phyloP scores from a whole-genome alignment of 2,329 filamentous ascomycete genomes.

The Sclerotiophoma versabilis region DNA sequence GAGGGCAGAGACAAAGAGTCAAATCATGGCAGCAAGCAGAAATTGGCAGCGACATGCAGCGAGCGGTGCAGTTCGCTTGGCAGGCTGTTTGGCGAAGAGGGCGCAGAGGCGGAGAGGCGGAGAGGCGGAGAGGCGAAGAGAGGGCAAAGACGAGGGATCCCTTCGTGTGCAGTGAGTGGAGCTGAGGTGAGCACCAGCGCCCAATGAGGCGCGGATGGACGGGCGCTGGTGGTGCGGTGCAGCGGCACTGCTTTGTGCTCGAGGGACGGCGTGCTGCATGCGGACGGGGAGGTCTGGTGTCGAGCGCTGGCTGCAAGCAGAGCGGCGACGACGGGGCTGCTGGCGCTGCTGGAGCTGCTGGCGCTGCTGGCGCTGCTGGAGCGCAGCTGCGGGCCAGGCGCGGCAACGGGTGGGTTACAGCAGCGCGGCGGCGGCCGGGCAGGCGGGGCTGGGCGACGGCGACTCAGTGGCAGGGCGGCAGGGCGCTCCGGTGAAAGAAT shows the following conservation, averaged over 20 bases:
- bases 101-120: too few species aligned
- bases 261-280: neutral
- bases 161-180: conserved; percentile 13
- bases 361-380: neutral
- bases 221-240: neutral
- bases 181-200: conserved; percentile 13
- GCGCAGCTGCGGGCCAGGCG: neutral
- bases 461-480: neutral
- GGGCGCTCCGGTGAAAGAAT: conserved; percentile 14
- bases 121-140: too few species aligned
- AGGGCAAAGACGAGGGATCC: conserved; percentile 14
- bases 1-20: conserved; percentile 3
- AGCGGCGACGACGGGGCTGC: too few species aligned
- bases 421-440: conserved; percentile 3
- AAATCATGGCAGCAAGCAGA: neutral
- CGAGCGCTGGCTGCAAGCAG: neutral
- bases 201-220: conserved; percentile 2
- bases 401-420: conserved; percentile 8
- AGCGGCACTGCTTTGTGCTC: neutral
- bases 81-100: neutral
- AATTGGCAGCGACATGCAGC: conserved; percentile 4
- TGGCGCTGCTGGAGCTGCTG: too few species aligned
- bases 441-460: conserved; percentile 3
- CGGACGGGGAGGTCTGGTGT: neutral
- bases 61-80: neutral